Evolutionary conservation across 1,284 basidiomycete species (phyloP).

Genomic region (Ceratobasidium sp.): DNA sequence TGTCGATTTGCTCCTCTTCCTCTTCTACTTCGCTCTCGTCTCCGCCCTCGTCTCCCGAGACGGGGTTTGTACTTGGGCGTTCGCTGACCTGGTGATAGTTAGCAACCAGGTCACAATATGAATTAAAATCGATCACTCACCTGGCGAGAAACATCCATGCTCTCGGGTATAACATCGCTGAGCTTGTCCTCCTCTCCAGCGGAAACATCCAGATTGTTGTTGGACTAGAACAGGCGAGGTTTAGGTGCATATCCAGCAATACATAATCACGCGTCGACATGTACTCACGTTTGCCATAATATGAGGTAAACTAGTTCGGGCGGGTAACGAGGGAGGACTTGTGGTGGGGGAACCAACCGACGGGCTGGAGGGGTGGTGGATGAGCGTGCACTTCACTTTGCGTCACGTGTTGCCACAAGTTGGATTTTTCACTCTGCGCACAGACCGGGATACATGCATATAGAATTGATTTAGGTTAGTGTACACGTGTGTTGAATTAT

Average conservation of each 20-base stretch:
- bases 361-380: conserved; percentile 29
- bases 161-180: conserved; percentile 80
- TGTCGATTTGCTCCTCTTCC: conserved; percentile 60
- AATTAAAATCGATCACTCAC: conserved; percentile 58
- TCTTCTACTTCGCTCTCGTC: conserved; percentile 71
- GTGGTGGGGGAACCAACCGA: conserved; percentile 35
- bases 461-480: not conserved
- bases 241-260: not conserved
- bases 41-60: conserved; percentile 50
- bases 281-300: conserved; percentile 34
- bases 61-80: conserved; percentile 54
- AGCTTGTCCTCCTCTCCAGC: conserved; percentile 77
- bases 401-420: conserved; percentile 21
- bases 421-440: conserved; percentile 7
- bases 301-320: not conserved
- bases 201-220: conserved; percentile 32
- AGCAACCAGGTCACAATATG: conserved; percentile 19
- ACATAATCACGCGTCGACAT: not conserved
- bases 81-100: conserved; percentile 44
- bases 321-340: conserved; percentile 14
- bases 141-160: conserved; percentile 86
- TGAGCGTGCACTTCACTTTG: conserved; percentile 38
- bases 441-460: not conserved
- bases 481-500: not conserved
- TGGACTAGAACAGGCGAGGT: conserved; percentile 18